Base-by-base conservation (phyloP, 2,329 filamentous ascomycete species). In the Gnomoniopsis sp. region DNA sequence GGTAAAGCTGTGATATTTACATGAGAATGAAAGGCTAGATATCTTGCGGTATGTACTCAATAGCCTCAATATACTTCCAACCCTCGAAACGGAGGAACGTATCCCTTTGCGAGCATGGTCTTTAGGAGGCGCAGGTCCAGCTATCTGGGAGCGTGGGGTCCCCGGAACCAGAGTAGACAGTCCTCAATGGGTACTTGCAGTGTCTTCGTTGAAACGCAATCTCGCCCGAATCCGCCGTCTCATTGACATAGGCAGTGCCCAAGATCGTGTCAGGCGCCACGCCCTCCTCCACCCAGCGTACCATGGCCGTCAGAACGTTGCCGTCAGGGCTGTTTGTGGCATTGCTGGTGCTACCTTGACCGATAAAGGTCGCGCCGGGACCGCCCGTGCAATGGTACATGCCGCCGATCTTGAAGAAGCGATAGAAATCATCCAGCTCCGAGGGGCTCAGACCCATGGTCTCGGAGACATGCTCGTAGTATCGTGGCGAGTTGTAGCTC, bases 401-500 rank as follows among this genome's bases (percentile, higher is more conserved):
- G 10, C 82, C 81, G 14, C 74, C 75, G 62, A 84, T 75, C 26
- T 74, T 74, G 72, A 85, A 84, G 68, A 75, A 78, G 53, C 81
- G 74, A 63, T 81, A 79, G 59, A 79, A 80, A 1, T 69, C 65
- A 56, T 79, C 76, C 2, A 79, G 65, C 53, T 73, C 59, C 0
- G 62, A 48, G 1, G 68, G 57, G 0, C 68, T 61, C 0, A 71
- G 64, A 6, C 62, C 62, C 77, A 81, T 79, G 0, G 75, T 78
- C 26, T 67, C n/a, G 3, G 71, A 68, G 6, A 81, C 76, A 53
- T 79, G 72, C 53, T 79, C 70, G 67, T 81, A 81, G 72, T 82
- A 81, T 14, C 75, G 67, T 17, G 74, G 72, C 7, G 73, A 76
- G 65, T 76, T 79, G 17, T 74, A 72, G 15, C 71, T 74, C 11